A percentile compares a stretch with the other conserved stretches of the same genome.
Evolutionary conservation across 495 filamentous ascomycete species (phyloP).

Genomic region (Podospora conica): DNA sequence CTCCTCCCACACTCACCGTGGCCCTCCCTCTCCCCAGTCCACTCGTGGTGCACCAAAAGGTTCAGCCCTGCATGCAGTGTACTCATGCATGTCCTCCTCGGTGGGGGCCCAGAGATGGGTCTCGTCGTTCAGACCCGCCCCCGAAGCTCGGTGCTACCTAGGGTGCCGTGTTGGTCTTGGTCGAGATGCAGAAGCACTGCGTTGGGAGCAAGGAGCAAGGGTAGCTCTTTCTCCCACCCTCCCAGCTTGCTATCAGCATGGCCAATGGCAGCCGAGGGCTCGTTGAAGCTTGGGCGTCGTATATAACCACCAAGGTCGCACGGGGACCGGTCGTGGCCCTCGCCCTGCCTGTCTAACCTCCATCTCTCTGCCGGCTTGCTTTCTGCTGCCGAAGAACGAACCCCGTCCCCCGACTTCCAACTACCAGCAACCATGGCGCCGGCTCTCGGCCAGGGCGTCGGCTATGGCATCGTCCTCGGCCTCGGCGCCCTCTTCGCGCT

Average conservation of each 20-base stretch:
- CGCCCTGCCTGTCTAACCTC: not conserved
- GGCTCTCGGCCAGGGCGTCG: slow-evolving; percentile 62
- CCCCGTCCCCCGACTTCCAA: not conserved
- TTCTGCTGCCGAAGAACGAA: not conserved
- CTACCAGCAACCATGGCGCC: slow-evolving; percentile 27
- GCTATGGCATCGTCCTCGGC: slow-evolving; percentile 80
- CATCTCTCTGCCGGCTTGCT: slow-evolving; percentile 4
- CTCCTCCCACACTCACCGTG: not conserved
- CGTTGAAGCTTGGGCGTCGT: not conserved
- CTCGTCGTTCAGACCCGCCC: not conserved
- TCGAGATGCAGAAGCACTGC: slow-evolving; percentile 2
- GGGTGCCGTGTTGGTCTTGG: not conserved
- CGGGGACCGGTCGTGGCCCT: not conserved
- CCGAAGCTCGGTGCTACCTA: not conserved
- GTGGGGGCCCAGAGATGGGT: slow-evolving; percentile 6
- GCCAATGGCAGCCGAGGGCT: not conserved
- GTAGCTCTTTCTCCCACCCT: not conserved
- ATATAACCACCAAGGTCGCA: slow-evolving; percentile 1
- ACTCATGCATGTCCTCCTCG: slow-evolving; percentile 4
- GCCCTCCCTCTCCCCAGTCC: not conserved
- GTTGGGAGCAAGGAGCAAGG: not conserved
- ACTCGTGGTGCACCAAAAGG: not conserved
- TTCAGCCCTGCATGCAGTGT: slow-evolving; percentile 8
- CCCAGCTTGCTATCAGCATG: not conserved
- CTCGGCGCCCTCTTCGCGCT: slow-evolving; percentile 71